Evolutionary conservation across 2,329 filamentous ascomycete genomes (phyloP), one percentile per base, ranked within the genome.

Genomic region (Coniella lustricola): DNA sequence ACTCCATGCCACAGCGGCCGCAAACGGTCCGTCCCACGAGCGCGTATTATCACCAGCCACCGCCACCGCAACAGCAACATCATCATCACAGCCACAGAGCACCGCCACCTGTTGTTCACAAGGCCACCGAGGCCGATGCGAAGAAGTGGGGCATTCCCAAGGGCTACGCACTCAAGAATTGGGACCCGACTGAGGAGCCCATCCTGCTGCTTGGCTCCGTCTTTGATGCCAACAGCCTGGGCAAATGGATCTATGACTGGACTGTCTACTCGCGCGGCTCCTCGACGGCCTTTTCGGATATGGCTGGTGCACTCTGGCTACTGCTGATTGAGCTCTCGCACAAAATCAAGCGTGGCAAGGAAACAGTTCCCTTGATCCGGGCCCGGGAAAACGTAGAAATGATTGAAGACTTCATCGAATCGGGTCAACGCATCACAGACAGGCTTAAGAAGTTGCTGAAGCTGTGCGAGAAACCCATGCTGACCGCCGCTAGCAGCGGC

Each of bases 241-340:
- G 93, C 62, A 96, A 96, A 71, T 98, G 93, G 93, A 94, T 98
- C 62, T 98, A 95, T 69, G 93, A 97, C 75, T 98, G 93, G 93
- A 96, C 93, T 16, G 88, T 96, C 55, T 95, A 88, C 72, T 84
- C 85, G 64, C 84, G 94, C 57, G 88, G 88, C 33, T 80, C 89
- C 13, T 79, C 80, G 35, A 89, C 86, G 10, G 87, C 90, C 44
- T 87, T 96, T 62, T 81, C 90, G 46, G 90, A 96, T 56, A 84
- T 95, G 67, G 90, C 93, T 2, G 93, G 91, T 57, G 90, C 97
- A 61, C 76, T 98, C 47, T 98, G 93, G 93, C 78, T 97, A 20
- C 77, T 96, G 42, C 79, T 97, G 51, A 97, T 97, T 66, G 87
- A 96, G 68, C 76, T 97, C 39, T 86, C 90, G 13, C 90, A 89